These are phyloP conservation scores for Colletotrichum tanaceti DNA, from an alignment of 2,329 filamentous ascomycete genomes.

Conservation along the genomic window DNA sequence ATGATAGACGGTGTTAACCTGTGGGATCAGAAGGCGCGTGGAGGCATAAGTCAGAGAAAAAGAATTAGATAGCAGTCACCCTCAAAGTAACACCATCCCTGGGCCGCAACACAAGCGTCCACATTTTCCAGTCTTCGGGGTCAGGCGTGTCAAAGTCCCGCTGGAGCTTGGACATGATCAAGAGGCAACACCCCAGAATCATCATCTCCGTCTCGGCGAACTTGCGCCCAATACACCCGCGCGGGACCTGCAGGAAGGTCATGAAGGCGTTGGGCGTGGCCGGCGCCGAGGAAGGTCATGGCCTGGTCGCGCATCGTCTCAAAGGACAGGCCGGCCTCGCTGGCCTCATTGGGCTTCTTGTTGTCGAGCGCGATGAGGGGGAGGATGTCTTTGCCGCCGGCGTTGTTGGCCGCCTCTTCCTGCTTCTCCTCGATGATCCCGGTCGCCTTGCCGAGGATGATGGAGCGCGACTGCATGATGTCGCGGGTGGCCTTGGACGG, in stretches of 20 bases:
- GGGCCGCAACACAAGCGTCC: constrained; percentile 58
- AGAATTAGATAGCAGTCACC: constrained; percentile 43
- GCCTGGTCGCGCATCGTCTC: constrained; percentile 50
- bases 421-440: constrained; percentile 52
- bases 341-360: constrained; percentile 52
- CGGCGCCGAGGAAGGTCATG: constrained; percentile 56
- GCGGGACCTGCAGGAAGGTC: constrained; percentile 49
- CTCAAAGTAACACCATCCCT: constrained; percentile 56
- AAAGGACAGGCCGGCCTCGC: constrained; percentile 51
- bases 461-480: constrained; percentile 49
- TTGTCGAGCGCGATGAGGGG: constrained; percentile 56
- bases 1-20: too few relatives aligned
- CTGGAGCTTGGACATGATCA: constrained; percentile 50
- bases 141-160: constrained; percentile 51
- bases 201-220: constrained; percentile 51
- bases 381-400: constrained; percentile 52
- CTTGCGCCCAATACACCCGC: constrained; percentile 48
- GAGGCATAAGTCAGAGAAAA: too few relatives aligned
- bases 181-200: constrained; percentile 48
- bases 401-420: constrained; percentile 48
- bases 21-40: too few relatives aligned
- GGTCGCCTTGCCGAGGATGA: constrained; percentile 51
- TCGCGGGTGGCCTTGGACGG: constrained; percentile 54
- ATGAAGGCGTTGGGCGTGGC: constrained; percentile 52
- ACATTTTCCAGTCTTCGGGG: constrained; percentile 61